These are phyloP conservation scores for Ogataea philodendri DNA, from an alignment of 805 yeast species.

Conservation along the genomic window DNA sequence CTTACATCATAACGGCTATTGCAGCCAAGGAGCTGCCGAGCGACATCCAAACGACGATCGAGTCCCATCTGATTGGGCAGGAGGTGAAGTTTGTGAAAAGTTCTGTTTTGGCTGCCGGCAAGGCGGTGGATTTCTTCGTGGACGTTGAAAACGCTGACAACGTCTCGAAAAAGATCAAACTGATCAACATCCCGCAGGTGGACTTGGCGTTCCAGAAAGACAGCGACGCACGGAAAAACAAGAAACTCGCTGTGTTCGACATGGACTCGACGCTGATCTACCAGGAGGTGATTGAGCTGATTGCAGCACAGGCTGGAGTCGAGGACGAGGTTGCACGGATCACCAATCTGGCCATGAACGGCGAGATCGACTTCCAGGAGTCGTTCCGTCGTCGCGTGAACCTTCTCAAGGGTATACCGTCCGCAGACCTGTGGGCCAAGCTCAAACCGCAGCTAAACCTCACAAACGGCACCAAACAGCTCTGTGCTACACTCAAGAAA, in stretches of 20 bases:
- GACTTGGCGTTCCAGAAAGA: constrained; percentile 45
- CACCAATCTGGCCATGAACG: constrained; percentile 95
- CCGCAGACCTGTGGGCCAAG: constrained; percentile 71
- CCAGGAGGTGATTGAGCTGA: constrained; percentile 95
- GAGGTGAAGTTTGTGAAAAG: constrained; percentile 13
- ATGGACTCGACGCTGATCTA: constrained; percentile 97
- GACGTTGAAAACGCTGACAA: constrained; percentile 18
- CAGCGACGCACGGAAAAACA: constrained; percentile 32
- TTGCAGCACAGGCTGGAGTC: constrained; percentile 91
- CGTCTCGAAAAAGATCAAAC: constrained; percentile 25
- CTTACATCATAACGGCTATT: constrained; percentile 33
- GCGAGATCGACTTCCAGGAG: constrained; percentile 86
- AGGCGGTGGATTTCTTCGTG: constrained; percentile 40
- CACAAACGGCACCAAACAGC: constrained; percentile 83
- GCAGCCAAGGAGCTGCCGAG: constrained; percentile 17
- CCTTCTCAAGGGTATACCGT: constrained; percentile 78
- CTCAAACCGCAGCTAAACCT: constrained; percentile 64
- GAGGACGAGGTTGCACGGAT: constrained; percentile 84
- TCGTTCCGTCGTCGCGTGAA: constrained; percentile 73
- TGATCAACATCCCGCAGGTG: constrained; percentile 28
- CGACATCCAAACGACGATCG: constrained; percentile 3
- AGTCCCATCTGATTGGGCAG: not conserved
- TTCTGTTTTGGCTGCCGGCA: constrained; percentile 32
- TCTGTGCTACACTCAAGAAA: constrained; percentile 58
- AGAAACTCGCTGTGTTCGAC: constrained; percentile 80